Evolutionary conservation across 2,329 filamentous ascomycete species (phyloP).

Genomic region (Elsinoe arachidis): DNA sequence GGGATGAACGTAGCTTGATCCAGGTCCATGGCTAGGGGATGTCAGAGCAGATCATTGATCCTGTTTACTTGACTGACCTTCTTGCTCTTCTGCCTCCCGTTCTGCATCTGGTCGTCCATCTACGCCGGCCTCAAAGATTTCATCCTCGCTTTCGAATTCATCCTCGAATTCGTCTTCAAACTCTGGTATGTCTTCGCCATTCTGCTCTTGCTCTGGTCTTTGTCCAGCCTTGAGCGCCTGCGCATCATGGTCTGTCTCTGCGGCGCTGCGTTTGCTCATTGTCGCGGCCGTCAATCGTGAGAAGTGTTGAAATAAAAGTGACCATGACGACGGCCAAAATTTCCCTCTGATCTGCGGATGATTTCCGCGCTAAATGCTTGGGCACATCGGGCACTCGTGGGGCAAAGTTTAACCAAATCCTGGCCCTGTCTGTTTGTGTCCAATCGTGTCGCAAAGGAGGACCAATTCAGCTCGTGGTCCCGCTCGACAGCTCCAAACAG

Average conservation of each 20-base stretch:
- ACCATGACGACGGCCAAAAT: slow-evolving; percentile 7
- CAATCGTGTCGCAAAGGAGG: slow-evolving; percentile 1
- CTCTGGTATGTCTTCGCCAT: slow-evolving; percentile 52
- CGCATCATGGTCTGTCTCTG: slow-evolving; percentile 39
- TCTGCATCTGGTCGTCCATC: slow-evolving; percentile 89
- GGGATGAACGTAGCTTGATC: slow-evolving; percentile 95
- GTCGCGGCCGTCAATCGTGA: slow-evolving; percentile 20
- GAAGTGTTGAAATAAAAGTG: neutral
- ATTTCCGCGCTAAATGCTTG: neutral
- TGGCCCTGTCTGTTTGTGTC: neutral
- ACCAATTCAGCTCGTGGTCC: slow-evolving; percentile 7
- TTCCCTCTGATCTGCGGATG: slow-evolving; percentile 4
- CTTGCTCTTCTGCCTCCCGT: slow-evolving; percentile 79
- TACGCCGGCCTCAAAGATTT: slow-evolving; percentile 88
- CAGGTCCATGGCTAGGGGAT: slow-evolving; percentile 72
- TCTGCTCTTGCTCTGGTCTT: slow-evolving; percentile 43
- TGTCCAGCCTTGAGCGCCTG: slow-evolving; percentile 54
- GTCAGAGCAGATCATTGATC: neutral
- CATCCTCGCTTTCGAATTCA: slow-evolving; percentile 83
- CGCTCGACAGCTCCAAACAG: slow-evolving; percentile 8
- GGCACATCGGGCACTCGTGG: neutral
- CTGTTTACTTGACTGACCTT: slow-evolving; percentile 39
- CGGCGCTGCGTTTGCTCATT: slow-evolving; percentile 55
- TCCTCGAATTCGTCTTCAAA: slow-evolving; percentile 96
- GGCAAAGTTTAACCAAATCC: slow-evolving; percentile 5